Evolutionary conservation across 148 eudicot species (phyloP), one percentile per base, ranked within the genome.

Genomic region (Camellia granthamiana): DNA sequence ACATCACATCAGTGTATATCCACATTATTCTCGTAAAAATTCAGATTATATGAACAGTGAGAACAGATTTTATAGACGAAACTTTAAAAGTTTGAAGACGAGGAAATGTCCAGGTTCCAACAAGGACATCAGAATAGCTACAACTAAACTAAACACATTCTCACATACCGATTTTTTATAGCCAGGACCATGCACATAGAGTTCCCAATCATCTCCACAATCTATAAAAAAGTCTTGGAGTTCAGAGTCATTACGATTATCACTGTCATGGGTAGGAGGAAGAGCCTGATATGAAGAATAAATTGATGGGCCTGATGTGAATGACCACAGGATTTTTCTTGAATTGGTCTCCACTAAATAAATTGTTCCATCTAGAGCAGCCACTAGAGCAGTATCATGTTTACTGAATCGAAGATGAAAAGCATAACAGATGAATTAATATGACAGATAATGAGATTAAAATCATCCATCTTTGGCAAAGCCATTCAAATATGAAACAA

Each of bases 161-260:
- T 56, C 56, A 77, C 79, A 63, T 77, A 77, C 79, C 79, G 6
- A 9, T 43, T 46, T 47, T 62, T 64, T 64, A 77, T 62, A 61
- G 70, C 79, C 79, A 77, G 41, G 69, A 74, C 78, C 84, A 78
- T 87, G 92, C 44, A 82, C 72, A 80, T 93, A 93, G 54, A 93
- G 82, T 68, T 84, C 79, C 94, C 94, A 90, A 77, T 92, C 92
- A 81, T 93, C 92, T 72, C 94, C 97, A 84, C 85, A 87, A 83
- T 93, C 94, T 52, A 91, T 86, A 72, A 84, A 93, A 55, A 81
- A 85, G 77, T 84, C 87, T 30, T 76, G 74, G 66, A 65, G 75
- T 59, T 75, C 81, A 75, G 94, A 77, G 51, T 83, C 77, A 59
- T 76, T 79, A 56, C 86, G 79, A 78, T 77, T 77, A 77, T 84